Percentiles rank a stretch among this genome's conserved stretches.
Conservation (phyloP, 1,284 basidiomycete genomes). For the Rhodotorula sp. region DNA sequence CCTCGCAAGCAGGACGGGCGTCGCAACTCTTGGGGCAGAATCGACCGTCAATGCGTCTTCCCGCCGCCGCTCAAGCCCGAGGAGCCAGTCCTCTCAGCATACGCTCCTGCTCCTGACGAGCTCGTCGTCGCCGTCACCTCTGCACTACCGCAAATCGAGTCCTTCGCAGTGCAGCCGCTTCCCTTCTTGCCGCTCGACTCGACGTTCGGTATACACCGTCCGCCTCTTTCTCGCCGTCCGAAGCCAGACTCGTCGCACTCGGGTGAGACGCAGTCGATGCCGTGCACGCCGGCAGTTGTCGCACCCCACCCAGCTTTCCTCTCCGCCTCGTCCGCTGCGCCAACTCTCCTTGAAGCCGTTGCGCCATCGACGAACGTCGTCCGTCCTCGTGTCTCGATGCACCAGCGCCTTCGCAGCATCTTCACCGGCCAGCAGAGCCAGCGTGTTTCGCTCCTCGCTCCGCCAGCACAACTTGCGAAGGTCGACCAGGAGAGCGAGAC, state of each 20-base stretch:
- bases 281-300: background rate
- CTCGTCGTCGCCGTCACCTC: background rate
- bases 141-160: slow-evolving; percentile 22
- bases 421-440: background rate
- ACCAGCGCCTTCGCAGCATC: slow-evolving; percentile 10
- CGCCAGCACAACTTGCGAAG: background rate
- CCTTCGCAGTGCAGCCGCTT: slow-evolving; percentile 1
- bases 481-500: background rate
- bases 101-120: background rate
- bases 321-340: background rate
- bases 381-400: slow-evolving; percentile 6
- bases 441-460: background rate
- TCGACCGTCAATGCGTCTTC: background rate
- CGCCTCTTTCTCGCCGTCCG: too few relatives aligned
- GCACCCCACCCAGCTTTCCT: background rate
- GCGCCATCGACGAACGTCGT: background rate
- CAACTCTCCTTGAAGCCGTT: background rate
- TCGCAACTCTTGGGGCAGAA: background rate
- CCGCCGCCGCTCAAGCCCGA: background rate
- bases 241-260: background rate
- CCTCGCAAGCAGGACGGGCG: background rate
- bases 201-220: background rate
- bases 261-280: background rate
- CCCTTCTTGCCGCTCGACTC: slow-evolving; percentile 2
- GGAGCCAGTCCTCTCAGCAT: background rate